Evolutionary conservation across 768 basidiomycete genomes (phyloP).

Genomic region (Mycena floridula): DNA sequence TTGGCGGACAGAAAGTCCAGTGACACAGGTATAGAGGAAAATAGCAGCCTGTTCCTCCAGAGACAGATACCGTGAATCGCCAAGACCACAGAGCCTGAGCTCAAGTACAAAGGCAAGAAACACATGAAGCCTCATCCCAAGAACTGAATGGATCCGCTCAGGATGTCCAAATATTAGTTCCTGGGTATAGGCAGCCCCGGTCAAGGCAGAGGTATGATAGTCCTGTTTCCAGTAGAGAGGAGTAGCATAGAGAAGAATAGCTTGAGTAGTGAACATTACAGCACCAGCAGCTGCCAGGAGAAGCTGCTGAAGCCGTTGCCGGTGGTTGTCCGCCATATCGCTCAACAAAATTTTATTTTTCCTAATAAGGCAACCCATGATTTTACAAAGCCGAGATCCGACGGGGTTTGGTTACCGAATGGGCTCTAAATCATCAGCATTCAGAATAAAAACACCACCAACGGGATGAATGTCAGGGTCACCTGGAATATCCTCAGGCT

Average conservation of each 20-base stretch:
- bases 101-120: slow-evolving; percentile 11
- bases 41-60: slow-evolving; percentile 13
- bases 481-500: too few species aligned
- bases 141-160: slow-evolving; percentile 12
- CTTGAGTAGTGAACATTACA: not conserved
- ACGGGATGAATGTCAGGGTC: too few species aligned
- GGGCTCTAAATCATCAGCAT: too few species aligned
- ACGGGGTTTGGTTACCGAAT: too few species aligned
- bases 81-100: slow-evolving; percentile 4
- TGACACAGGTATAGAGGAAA: slow-evolving; percentile 14
- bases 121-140: slow-evolving; percentile 16
- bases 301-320: slow-evolving; percentile 10
- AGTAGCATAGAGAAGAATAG: slow-evolving; percentile 3
- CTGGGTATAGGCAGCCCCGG: slow-evolving; percentile 14
- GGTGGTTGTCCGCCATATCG: too few species aligned
- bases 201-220: slow-evolving; percentile 18
- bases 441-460: too few species aligned
- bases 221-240: slow-evolving; percentile 7
- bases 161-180: slow-evolving; percentile 19
- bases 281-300: not conserved
- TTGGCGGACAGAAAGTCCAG: slow-evolving; percentile 12
- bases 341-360: too few species aligned
- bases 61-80: slow-evolving; percentile 5
- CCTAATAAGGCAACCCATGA: too few species aligned
- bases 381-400: too few species aligned